A percentile compares a stretch with the other conserved stretches of the same genome.
phyloP scores from a whole-genome alignment of 768 basidiomycete genomes.

The Pulveroboletus sp. region DNA sequence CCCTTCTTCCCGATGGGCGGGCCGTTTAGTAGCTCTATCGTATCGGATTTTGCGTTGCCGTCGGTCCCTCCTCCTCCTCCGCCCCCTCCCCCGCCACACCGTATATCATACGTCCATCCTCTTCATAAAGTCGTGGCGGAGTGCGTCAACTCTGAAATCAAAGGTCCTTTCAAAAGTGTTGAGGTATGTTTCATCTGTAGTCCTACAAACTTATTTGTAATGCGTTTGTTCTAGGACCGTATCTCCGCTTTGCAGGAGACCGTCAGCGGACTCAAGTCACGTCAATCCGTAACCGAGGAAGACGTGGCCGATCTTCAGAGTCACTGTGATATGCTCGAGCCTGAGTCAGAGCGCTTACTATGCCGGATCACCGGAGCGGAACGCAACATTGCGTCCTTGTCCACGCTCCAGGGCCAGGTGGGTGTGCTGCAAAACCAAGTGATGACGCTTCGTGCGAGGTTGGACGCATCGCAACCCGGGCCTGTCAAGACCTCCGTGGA shows the following conservation, averaged over 20 bases:
- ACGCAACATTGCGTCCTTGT: constrained; percentile 29
- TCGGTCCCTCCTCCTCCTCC: constrained; percentile 11
- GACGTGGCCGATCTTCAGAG: constrained; percentile 32
- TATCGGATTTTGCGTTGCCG: constrained; percentile 15
- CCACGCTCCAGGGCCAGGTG: constrained; percentile 25
- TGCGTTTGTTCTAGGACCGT: constrained; percentile 17
- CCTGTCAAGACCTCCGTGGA: constrained; percentile 9
- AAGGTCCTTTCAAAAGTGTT: constrained; percentile 16
- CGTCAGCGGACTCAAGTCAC: constrained; percentile 18
- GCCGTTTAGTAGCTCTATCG: constrained; percentile 19
- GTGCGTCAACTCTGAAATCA: constrained; percentile 20
- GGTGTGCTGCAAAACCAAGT: constrained; percentile 15
- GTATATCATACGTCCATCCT: constrained; percentile 11
- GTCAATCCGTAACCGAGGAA: constrained; percentile 24
- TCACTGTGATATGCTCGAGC: constrained; percentile 37
- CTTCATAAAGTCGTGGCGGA: constrained; percentile 17
- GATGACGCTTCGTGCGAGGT: constrained; percentile 15
- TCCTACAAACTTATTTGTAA: not conserved
- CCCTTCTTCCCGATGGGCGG: constrained; percentile 16
- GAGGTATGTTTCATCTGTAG: constrained; percentile 13
- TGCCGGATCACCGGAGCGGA: constrained; percentile 25
- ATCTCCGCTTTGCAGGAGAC: constrained; percentile 19
- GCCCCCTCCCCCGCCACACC: constrained; percentile 3
- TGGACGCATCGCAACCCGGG: constrained; percentile 16
- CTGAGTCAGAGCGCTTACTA: constrained; percentile 29